Conservation (phyloP, 2,329 filamentous ascomycete species). For the Fusarium chaquense region DNA sequence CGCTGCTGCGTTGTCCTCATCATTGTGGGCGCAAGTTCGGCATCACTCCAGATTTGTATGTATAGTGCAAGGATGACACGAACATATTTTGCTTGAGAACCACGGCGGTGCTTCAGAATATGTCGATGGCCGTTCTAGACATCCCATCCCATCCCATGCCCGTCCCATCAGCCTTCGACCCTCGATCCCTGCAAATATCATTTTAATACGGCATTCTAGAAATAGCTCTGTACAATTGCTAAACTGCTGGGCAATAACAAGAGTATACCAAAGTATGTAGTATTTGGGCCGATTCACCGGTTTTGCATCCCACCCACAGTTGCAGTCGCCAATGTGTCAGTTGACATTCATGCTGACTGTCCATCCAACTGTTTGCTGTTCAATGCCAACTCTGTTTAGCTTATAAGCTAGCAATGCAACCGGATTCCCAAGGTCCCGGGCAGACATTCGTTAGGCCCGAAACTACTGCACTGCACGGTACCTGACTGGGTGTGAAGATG, state of each 20-base stretch:
- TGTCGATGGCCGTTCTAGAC: conserved; percentile 28
- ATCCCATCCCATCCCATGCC: conserved; percentile 27
- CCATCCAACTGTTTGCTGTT: not conserved
- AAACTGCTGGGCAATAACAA: conserved; percentile 15
- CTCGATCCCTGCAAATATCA: conserved; percentile 41
- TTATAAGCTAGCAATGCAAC: conserved; percentile 20
- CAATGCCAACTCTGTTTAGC: conserved; percentile 19
- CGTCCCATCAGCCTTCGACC: conserved; percentile 33
- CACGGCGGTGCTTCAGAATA: conserved; percentile 41
- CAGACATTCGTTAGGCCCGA: conserved; percentile 20
- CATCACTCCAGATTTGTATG: conserved; percentile 19
- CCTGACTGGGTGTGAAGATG: conserved; percentile 26
- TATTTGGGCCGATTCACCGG: conserved; percentile 25
- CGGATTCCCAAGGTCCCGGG: conserved; percentile 37
- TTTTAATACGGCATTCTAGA: not conserved
- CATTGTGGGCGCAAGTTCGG: not conserved
- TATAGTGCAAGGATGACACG: conserved; percentile 4
- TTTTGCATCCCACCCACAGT: conserved; percentile 19
- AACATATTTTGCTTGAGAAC: conserved; percentile 27
- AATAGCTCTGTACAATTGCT: conserved; percentile 5
- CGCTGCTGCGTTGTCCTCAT: conserved; percentile 1
- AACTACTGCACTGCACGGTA: conserved; percentile 22
- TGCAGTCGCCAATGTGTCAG: not conserved
- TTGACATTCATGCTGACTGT: not conserved
- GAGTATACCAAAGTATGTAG: not conserved